These are phyloP conservation scores for Adansonia gregorii DNA, from an alignment of 441 rosid species.

Conservation along the genomic window DNA sequence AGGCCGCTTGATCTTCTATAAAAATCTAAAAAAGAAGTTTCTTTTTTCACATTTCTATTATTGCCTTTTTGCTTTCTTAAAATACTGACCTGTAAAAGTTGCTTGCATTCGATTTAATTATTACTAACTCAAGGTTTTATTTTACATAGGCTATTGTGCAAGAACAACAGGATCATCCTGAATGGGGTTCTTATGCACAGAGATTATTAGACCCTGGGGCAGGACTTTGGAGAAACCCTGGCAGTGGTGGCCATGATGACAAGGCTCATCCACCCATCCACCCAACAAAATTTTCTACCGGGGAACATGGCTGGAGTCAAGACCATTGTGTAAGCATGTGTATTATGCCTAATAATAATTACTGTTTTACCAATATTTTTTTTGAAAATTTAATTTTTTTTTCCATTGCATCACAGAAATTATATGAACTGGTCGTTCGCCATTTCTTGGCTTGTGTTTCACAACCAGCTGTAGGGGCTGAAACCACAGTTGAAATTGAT, in stretches of 20 bases:
- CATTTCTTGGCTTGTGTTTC: slow-evolving; percentile 98
- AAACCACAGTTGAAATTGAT: slow-evolving; percentile 89
- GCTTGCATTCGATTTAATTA: slow-evolving; percentile 18
- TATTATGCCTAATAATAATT: slow-evolving; percentile 13
- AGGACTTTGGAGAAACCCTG: slow-evolving; percentile 91
- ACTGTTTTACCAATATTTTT: not conserved
- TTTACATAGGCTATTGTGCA: slow-evolving; percentile 69
- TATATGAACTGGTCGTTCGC: slow-evolving; percentile 94
- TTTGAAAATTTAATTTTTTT: not conserved
- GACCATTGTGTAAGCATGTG: slow-evolving; percentile 74
- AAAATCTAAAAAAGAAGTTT: not conserved
- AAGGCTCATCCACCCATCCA: slow-evolving; percentile 99
- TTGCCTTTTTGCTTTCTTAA: slow-evolving; percentile 3
- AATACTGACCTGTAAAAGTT: slow-evolving; percentile 8
- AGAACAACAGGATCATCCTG: slow-evolving; percentile 85
- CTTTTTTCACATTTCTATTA: slow-evolving; percentile 3
- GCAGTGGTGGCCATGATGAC: slow-evolving; percentile 95
- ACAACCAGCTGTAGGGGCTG: slow-evolving; percentile 95
- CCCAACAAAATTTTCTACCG: slow-evolving; percentile 89
- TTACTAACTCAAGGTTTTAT: slow-evolving; percentile 32
- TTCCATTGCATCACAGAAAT: slow-evolving; percentile 53
- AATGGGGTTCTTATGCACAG: slow-evolving; percentile 91
- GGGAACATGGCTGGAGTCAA: slow-evolving; percentile 83
- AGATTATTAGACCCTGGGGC: slow-evolving; percentile 69
- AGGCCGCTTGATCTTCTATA: slow-evolving; percentile 4